Evolutionary conservation across 1,284 basidiomycete species (phyloP).

Genomic region (Fomes fomentarius): DNA sequence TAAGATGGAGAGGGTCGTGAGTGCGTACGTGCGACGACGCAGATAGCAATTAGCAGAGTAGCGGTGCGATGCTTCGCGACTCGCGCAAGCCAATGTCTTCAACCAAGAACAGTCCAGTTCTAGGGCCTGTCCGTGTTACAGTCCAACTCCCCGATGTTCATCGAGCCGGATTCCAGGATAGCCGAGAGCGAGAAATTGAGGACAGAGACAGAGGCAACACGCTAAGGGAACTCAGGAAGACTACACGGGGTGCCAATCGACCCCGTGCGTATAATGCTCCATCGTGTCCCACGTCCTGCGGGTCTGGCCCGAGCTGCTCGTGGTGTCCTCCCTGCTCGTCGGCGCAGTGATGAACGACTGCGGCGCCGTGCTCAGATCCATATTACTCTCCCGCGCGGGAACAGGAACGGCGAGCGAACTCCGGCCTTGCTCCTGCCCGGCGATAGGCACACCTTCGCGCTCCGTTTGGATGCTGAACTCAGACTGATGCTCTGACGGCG

Average conservation of each 20-base stretch:
- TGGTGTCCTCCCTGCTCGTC: slow-evolving; percentile 54
- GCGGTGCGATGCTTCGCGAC: slow-evolving; percentile 2
- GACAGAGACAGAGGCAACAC: not conserved
- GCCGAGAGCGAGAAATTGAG: no score
- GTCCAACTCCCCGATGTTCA: no score
- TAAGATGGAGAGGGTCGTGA: not conserved
- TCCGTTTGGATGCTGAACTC: slow-evolving; percentile 25
- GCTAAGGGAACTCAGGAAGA: not conserved
- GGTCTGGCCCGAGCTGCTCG: slow-evolving; percentile 39
- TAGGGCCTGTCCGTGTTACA: not conserved
- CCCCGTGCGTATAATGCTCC: slow-evolving; percentile 31
- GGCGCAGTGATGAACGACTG: slow-evolving; percentile 69
- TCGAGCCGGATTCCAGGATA: no score
- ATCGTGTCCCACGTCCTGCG: slow-evolving; percentile 43
- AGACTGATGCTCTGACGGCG: slow-evolving; percentile 27
- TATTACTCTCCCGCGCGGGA: slow-evolving; percentile 41
- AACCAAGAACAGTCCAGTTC: slow-evolving; percentile 10
- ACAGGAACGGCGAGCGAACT: slow-evolving; percentile 11
- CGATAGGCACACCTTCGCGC: slow-evolving; percentile 30
- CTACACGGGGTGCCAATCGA: slow-evolving; percentile 29
- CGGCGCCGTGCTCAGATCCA: slow-evolving; percentile 68
- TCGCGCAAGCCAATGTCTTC: not conserved
- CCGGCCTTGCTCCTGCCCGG: slow-evolving; percentile 22
- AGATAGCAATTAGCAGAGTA: not conserved
- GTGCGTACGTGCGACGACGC: not conserved